Percentiles rank a stretch among this genome's conserved stretches.
Conservation (phyloP, 2,329 filamentous ascomycete species). For the Cladophialophora immunda region DNA sequence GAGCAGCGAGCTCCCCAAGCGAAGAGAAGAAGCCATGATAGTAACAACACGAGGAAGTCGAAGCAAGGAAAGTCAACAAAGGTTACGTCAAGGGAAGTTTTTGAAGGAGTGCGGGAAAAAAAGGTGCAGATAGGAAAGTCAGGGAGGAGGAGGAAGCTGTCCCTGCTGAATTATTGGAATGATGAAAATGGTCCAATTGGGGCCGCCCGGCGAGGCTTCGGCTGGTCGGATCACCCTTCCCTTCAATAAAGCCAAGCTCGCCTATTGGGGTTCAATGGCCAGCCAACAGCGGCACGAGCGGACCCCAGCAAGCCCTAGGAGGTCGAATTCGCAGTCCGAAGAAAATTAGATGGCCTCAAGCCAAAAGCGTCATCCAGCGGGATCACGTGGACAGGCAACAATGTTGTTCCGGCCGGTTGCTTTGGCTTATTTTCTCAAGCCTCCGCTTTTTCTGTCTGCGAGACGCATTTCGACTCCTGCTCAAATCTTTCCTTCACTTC, state of each 20-base stretch:
- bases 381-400: background rate
- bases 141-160: slow-evolving; percentile 28
- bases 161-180: slow-evolving; percentile 15
- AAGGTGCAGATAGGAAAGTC: slow-evolving; percentile 25
- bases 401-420: slow-evolving; percentile 10
- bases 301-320: slow-evolving; percentile 6
- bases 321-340: slow-evolving; percentile 18
- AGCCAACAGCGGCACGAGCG: slow-evolving; percentile 22
- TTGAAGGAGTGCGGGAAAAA: slow-evolving; percentile 28
- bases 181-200: slow-evolving; percentile 17
- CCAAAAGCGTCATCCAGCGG: background rate
- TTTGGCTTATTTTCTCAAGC: background rate
- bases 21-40: slow-evolving; percentile 84
- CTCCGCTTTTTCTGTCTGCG: slow-evolving; percentile 26
- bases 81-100: slow-evolving; percentile 27
- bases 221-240: background rate
- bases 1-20: slow-evolving; percentile 82
- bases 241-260: slow-evolving; percentile 3
- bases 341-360: background rate
- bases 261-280: slow-evolving; percentile 22
- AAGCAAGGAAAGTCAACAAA: slow-evolving; percentile 25
- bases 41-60: slow-evolving; percentile 36
- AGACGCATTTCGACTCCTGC: slow-evolving; percentile 21
- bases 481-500: slow-evolving; percentile 22
- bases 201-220: slow-evolving; percentile 14